Conservation (phyloP, 2,329 filamentous ascomycete species). For the Hypoxylon sp. region DNA sequence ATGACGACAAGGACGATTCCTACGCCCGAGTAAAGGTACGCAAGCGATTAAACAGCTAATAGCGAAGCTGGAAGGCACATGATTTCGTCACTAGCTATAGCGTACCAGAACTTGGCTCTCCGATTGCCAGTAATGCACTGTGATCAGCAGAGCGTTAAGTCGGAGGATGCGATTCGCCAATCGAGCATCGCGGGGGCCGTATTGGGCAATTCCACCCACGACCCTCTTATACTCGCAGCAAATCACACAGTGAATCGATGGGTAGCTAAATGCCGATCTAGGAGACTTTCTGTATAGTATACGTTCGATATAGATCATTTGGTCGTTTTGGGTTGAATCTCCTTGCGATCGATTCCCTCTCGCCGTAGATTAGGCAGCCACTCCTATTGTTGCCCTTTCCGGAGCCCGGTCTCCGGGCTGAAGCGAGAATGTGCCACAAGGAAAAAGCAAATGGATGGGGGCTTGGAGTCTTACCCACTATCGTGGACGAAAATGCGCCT, state of each 20-base stretch:
- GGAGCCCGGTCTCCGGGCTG: not conserved
- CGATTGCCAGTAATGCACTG: not conserved
- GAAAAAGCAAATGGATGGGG: not conserved
- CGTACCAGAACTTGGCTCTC: not conserved
- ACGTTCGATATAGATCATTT: not conserved
- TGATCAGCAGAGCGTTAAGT: not conserved
- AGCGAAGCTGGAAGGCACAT: not conserved
- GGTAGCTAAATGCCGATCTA: not conserved
- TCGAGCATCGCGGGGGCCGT: not conserved
- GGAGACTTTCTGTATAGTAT: not conserved
- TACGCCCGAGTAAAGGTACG: no score
- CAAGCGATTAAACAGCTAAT: no score
- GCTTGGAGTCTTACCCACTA: not conserved
- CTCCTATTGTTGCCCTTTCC: not conserved
- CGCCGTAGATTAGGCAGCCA: not conserved
- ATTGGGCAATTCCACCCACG: not conserved
- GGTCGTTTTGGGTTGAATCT: not conserved
- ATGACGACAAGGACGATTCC: not conserved
- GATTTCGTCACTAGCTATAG: not conserved
- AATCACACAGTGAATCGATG: not conserved
- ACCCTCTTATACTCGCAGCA: not conserved
- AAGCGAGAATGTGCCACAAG: not conserved
- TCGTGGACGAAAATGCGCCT: not conserved
- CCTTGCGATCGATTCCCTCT: not conserved
- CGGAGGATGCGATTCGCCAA: not conserved